phyloP scores from a whole-genome alignment of 331 rosid genomes.

The Telfairia occidentalis region DNA sequence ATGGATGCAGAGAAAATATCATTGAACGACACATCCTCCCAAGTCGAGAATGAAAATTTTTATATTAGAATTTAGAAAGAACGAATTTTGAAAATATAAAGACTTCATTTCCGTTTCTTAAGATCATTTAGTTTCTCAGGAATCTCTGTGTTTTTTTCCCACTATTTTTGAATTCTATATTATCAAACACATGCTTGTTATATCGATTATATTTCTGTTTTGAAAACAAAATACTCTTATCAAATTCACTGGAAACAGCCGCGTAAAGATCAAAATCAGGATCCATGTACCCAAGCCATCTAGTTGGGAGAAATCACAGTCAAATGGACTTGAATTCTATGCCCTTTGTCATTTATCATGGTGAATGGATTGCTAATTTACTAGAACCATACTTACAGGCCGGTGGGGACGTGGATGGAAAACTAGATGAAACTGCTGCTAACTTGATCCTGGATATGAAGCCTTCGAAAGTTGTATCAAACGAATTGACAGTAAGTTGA shows the following conservation, averaged over 20 bases:
- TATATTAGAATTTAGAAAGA: not conserved
- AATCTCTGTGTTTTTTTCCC: not conserved
- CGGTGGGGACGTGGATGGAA: conserved; percentile 72
- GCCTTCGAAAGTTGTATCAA: conserved; percentile 87
- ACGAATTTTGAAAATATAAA: not conserved
- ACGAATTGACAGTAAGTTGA: conserved; percentile 64
- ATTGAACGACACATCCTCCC: not conserved
- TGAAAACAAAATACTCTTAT: not conserved
- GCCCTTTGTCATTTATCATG: not conserved
- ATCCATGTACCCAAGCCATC: not conserved
- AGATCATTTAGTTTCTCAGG: not conserved
- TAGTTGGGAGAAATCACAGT: not conserved
- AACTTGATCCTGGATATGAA: conserved; percentile 70
- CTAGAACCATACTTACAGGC: conserved; percentile 33
- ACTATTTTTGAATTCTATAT: not conserved
- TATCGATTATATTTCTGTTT: not conserved
- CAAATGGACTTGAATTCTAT: not conserved
- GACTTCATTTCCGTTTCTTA: not conserved
- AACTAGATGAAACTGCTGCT: conserved; percentile 72
- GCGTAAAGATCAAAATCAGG: not conserved
- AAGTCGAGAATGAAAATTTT: not conserved
- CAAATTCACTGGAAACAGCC: not conserved
- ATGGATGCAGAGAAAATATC: not conserved
- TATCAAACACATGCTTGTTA: not conserved
- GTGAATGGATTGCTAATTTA: not conserved